phyloP scores from a whole-genome alignment of 2,329 filamentous ascomycete genomes.

The Arthrobotrys conoides region DNA sequence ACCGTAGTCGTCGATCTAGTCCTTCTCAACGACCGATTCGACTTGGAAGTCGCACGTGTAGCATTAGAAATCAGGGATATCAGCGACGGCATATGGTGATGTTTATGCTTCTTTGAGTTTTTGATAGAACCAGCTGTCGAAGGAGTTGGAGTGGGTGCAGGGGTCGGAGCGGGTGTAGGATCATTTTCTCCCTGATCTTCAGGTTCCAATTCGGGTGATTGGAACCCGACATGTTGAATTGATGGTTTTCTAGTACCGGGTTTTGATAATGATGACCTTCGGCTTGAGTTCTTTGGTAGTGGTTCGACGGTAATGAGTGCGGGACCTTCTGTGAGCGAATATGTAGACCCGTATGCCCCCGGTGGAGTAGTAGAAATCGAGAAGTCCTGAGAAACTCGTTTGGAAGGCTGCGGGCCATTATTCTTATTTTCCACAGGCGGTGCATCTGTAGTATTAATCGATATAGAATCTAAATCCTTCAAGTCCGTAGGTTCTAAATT shows the following conservation, averaged over 20 bases:
- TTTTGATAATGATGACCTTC: constrained; percentile 41
- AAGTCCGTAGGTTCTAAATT: no score
- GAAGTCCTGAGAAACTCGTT: constrained; percentile 35
- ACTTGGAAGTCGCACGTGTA: constrained; percentile 1
- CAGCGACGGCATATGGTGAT: constrained; percentile 15
- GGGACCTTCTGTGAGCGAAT: constrained; percentile 22
- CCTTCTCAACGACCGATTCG: constrained; percentile 14
- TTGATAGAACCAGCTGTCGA: constrained; percentile 10
- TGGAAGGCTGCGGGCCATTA: constrained; percentile 1
- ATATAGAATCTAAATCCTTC: not conserved
- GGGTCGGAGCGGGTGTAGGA: constrained; percentile 1
- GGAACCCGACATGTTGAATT: constrained; percentile 50
- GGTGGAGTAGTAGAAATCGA: constrained; percentile 45
- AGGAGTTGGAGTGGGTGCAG: constrained; percentile 16
- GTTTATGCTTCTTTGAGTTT: constrained; percentile 20
- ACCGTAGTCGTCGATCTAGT: constrained; percentile 16
- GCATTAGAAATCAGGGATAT: constrained; percentile 36
- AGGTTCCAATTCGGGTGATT: constrained; percentile 35
- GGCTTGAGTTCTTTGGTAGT: constrained; percentile 16
- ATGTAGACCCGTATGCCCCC: constrained; percentile 36
- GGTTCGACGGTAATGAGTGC: constrained; percentile 7
- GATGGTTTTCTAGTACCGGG: constrained; percentile 36
- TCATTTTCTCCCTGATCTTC: not conserved
- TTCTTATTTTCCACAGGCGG: not conserved
- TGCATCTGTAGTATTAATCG: not conserved